A percentile compares a stretch with the other conserved stretches of the same genome.
These are phyloP conservation scores for Stylonectria norvegica DNA, from an alignment of 2,329 filamentous ascomycete species.

Conservation along the genomic window DNA sequence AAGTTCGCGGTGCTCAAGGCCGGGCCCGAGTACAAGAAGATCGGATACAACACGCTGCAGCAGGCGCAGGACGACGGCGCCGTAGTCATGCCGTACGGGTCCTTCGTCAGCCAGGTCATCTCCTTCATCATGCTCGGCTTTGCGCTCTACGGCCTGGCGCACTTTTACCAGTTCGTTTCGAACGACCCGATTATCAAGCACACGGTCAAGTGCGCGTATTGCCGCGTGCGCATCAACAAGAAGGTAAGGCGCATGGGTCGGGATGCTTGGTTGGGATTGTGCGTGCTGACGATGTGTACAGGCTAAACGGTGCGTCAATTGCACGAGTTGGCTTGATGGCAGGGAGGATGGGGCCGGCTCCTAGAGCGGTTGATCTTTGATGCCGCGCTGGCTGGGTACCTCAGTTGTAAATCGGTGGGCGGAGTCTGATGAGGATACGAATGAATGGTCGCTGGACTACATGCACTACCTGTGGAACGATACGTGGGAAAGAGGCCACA, in stretches of 20 bases:
- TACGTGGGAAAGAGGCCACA: too few species aligned
- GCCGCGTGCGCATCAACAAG: conserved; percentile 58
- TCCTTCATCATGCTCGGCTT: conserved; percentile 65
- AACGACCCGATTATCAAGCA: conserved; percentile 69
- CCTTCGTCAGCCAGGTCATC: conserved; percentile 61
- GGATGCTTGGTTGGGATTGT: not conserved
- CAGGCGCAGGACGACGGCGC: conserved; percentile 69
- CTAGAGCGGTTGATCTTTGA: too few species aligned
- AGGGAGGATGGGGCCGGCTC: conserved; percentile 38
- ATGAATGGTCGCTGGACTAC: too few species aligned
- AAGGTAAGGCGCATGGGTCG: conserved; percentile 44
- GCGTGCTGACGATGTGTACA: conserved; percentile 23
- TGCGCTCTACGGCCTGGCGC: conserved; percentile 61
- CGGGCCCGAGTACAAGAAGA: conserved; percentile 52
- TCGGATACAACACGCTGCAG: conserved; percentile 66
- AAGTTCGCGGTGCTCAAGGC: conserved; percentile 65
- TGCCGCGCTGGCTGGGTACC: too few species aligned
- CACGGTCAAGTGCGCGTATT: conserved; percentile 66
- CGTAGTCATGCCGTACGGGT: conserved; percentile 68
- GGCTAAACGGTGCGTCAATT: conserved; percentile 46
- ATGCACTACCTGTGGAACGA: too few species aligned
- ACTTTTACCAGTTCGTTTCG: conserved; percentile 57
- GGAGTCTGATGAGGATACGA: too few species aligned
- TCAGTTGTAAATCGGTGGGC: too few species aligned
- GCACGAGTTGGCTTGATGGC: conserved; percentile 51